phyloP scores from a whole-genome alignment of 176 grass and related monocot genomes.

The Saccharum officinarum region DNA sequence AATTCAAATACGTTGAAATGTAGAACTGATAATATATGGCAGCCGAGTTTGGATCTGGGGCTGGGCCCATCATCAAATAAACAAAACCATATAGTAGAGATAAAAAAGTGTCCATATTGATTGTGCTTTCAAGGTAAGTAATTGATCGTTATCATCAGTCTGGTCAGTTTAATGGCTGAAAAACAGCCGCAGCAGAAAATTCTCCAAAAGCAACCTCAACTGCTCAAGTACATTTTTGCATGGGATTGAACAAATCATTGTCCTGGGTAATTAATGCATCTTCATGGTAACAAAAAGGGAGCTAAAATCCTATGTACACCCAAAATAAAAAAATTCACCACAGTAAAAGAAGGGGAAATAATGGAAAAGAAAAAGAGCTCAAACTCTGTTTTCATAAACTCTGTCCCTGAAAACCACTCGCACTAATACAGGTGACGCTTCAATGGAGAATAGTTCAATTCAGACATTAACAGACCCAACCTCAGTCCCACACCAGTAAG shows the following conservation, averaged over 20 bases:
- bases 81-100: neutral
- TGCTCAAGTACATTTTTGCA: neutral
- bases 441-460: neutral
- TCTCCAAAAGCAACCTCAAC: neutral
- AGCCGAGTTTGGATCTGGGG: neutral
- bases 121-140: neutral
- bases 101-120: neutral
- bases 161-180: neutral
- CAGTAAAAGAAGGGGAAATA: neutral
- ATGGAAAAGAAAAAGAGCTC: neutral
- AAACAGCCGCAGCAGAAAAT: neutral
- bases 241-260: neutral
- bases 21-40: neutral
- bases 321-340: neutral
- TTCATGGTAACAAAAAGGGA: neutral
- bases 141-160: neutral
- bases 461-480: neutral
- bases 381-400: slow-evolving; percentile 20
- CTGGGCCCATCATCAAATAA: neutral
- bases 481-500: neutral
- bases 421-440: neutral
- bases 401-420: neutral
- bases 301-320: neutral
- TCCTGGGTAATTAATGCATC: slow-evolving; percentile 9
- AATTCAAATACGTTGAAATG: neutral